Conservation (phyloP, 1,284 basidiomycete genomes). For the Chalciporus sp. region DNA sequence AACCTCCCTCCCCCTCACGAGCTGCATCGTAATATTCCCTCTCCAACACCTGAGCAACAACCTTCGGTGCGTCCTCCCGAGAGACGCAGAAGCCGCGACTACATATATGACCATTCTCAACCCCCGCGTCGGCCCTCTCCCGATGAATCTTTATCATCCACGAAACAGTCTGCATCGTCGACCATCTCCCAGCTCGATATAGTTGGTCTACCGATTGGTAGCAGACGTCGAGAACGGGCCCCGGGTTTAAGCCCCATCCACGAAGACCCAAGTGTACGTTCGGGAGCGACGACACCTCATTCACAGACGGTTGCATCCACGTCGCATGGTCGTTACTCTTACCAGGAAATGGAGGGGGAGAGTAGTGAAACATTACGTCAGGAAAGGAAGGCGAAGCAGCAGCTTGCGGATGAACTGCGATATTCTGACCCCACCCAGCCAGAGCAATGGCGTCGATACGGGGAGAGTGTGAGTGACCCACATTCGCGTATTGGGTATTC, state of each 20-base stretch:
- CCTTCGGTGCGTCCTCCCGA: slow-evolving; percentile 22
- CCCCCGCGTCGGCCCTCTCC: slow-evolving; percentile 30
- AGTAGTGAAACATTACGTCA: slow-evolving; percentile 22
- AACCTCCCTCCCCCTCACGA: slow-evolving; percentile 35
- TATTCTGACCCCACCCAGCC: slow-evolving; percentile 39
- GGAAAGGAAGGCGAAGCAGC: slow-evolving; percentile 27
- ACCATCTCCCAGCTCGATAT: slow-evolving; percentile 45
- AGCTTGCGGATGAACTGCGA: slow-evolving; percentile 36
- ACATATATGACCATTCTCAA: slow-evolving; percentile 24
- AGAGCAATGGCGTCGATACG: slow-evolving; percentile 40
- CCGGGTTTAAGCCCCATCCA: slow-evolving; percentile 40
- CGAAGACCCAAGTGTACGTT: slow-evolving; percentile 40
- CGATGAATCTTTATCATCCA: slow-evolving; percentile 33
- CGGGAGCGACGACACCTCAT: slow-evolving; percentile 28
- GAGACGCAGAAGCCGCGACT: slow-evolving; percentile 24
- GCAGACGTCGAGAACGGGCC: slow-evolving; percentile 29
- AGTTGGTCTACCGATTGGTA: slow-evolving; percentile 33
- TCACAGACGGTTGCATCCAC: slow-evolving; percentile 22
- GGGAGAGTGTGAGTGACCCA: slow-evolving; percentile 28
- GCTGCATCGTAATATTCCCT: slow-evolving; percentile 27
- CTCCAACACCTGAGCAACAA: slow-evolving; percentile 32
- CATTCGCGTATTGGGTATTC: neutral
- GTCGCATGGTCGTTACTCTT: slow-evolving; percentile 15
- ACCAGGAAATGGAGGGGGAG: slow-evolving; percentile 21
- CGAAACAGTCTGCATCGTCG: slow-evolving; percentile 34